phyloP scores from a whole-genome alignment of 2,329 filamentous ascomycete species.

The Cyanodermella asteris region DNA sequence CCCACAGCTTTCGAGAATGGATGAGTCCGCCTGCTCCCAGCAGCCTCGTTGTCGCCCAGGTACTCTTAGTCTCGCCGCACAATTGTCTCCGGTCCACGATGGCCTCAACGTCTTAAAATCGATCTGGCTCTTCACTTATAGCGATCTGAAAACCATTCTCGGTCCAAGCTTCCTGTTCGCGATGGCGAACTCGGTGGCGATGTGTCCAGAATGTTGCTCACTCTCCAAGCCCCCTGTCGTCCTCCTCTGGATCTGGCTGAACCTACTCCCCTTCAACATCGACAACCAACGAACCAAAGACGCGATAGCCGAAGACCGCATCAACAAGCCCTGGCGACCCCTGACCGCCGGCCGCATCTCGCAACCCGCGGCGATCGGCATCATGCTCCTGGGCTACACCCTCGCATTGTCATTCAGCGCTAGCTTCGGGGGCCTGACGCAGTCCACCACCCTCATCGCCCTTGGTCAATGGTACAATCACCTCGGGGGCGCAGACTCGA shows the following conservation, averaged over 20 bases:
- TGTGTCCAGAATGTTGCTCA: slow-evolving; percentile 4
- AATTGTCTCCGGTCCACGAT: slow-evolving; percentile 6
- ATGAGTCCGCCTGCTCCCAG: neutral
- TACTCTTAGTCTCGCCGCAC: neutral
- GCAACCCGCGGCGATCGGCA: slow-evolving; percentile 5
- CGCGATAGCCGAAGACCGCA: slow-evolving; percentile 11
- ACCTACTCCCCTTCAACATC: slow-evolving; percentile 12
- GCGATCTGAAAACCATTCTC: slow-evolving; percentile 10
- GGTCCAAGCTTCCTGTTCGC: slow-evolving; percentile 6
- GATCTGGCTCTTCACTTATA: slow-evolving; percentile 10
- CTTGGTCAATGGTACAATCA: slow-evolving; percentile 13
- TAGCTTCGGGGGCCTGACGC: slow-evolving; percentile 7
- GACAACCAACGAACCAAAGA: slow-evolving; percentile 12
- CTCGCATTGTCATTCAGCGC: slow-evolving; percentile 6
- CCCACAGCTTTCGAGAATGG: neutral
- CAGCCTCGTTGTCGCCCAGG: neutral
- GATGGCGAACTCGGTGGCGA: slow-evolving; percentile 3
- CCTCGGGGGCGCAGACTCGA: slow-evolving; percentile 6
- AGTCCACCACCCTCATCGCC: slow-evolving; percentile 8
- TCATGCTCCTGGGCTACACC: slow-evolving; percentile 7
- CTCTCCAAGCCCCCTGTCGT: slow-evolving; percentile 3
- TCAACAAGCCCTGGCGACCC: slow-evolving; percentile 16
- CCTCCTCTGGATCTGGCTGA: slow-evolving; percentile 12
- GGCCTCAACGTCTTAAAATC: too few relatives aligned
- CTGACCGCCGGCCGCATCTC: slow-evolving; percentile 10